Conservation (phyloP, 2,329 filamentous ascomycete species). For the Aspergillus brunneoviolaceus region DNA sequence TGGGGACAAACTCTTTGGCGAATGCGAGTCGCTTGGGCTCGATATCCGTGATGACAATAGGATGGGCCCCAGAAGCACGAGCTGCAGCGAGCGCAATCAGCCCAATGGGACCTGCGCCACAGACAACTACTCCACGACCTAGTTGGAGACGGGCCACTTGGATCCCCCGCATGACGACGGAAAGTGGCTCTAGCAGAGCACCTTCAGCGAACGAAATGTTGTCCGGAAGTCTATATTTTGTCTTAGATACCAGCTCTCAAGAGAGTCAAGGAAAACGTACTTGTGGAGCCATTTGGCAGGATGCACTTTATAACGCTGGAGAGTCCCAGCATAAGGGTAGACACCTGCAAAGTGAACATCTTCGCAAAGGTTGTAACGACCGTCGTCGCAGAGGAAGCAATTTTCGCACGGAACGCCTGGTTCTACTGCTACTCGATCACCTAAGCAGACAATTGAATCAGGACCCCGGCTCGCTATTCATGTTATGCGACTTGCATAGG, state of each 20-base stretch:
- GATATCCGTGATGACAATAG: slow-evolving; percentile 64
- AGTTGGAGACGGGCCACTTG: slow-evolving; percentile 53
- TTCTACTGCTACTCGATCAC: slow-evolving; percentile 66
- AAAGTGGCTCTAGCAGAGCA: slow-evolving; percentile 64
- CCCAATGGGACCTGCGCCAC: slow-evolving; percentile 64
- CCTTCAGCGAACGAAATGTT: slow-evolving; percentile 58
- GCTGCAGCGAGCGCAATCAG: slow-evolving; percentile 59
- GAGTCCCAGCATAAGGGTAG: slow-evolving; percentile 60
- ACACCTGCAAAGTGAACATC: slow-evolving; percentile 62
- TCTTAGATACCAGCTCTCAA: not conserved
- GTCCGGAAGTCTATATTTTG: slow-evolving; percentile 48
- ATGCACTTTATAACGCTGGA: slow-evolving; percentile 63
- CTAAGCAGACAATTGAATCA: slow-evolving; percentile 25
- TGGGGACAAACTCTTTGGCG: slow-evolving; percentile 58
- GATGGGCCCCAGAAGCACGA: slow-evolving; percentile 62
- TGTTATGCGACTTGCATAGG: not conserved
- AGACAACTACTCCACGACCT: slow-evolving; percentile 57
- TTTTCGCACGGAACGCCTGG: slow-evolving; percentile 63
- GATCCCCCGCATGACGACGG: slow-evolving; percentile 63
- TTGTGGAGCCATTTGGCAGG: slow-evolving; percentile 60
- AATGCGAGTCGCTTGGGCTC: slow-evolving; percentile 58
- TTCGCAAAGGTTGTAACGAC: slow-evolving; percentile 64
- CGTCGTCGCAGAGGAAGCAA: slow-evolving; percentile 60
- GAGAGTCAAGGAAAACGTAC: slow-evolving; percentile 5
- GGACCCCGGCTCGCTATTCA: not conserved